Evolutionary conservation across 257 asterid species (phyloP).

Genomic region (Nemophila menziesii): DNA sequence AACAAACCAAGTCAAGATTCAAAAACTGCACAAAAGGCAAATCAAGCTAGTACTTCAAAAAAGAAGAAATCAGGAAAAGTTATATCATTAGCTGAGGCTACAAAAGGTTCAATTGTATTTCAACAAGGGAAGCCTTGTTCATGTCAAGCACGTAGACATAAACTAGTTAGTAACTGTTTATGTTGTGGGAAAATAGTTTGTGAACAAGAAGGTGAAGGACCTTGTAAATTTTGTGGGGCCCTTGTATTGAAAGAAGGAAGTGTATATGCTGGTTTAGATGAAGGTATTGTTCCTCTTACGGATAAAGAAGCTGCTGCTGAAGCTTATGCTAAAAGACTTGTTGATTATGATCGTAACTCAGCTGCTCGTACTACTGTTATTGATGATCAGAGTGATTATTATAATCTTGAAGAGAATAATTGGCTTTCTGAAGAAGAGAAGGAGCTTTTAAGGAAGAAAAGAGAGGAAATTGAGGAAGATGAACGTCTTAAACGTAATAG

Average conservation of each 20-base stretch:
- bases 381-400: slow-evolving; percentile 97
- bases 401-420: slow-evolving; percentile 63
- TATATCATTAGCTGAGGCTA: slow-evolving; percentile 83
- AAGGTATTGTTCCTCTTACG: slow-evolving; percentile 31
- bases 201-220: slow-evolving; percentile 97
- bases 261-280: slow-evolving; percentile 73
- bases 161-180: slow-evolving; percentile 72
- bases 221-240: slow-evolving; percentile 83
- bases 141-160: slow-evolving; percentile 90
- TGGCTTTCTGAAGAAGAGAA: slow-evolving; percentile 82
- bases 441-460: slow-evolving; percentile 65
- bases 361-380: slow-evolving; percentile 96
- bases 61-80: slow-evolving; percentile 86
- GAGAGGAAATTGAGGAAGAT: slow-evolving; percentile 76
- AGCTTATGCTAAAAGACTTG: slow-evolving; percentile 87
- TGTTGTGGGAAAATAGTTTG: slow-evolving; percentile 96
- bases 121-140: slow-evolving; percentile 92
- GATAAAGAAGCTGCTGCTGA: slow-evolving; percentile 84
- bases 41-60: slow-evolving; percentile 37
- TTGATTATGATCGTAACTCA: slow-evolving; percentile 90
- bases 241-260: slow-evolving; percentile 88
- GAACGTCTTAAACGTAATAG: slow-evolving; percentile 58
- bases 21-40: slow-evolving; percentile 18
- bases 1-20: slow-evolving; percentile 34
- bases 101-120: slow-evolving; percentile 78